Evolutionary conservation across 345 rosid species (phyloP).

Genomic region (Crucihimalaya himalaica): DNA sequence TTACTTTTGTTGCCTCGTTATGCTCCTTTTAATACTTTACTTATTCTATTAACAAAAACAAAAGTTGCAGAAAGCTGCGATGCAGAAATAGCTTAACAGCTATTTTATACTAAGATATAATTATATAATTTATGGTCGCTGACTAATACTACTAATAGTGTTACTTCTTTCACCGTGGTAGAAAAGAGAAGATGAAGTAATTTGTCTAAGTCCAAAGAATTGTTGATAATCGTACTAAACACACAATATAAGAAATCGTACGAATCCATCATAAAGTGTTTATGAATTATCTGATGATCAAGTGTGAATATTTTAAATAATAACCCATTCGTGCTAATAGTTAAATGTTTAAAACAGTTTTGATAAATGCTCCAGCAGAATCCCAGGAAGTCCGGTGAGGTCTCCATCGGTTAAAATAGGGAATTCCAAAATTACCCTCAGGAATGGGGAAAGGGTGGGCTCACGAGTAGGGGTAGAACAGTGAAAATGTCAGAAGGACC

Average conservation of each 20-base stretch:
- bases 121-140: not conserved
- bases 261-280: not conserved
- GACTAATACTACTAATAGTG: not conserved
- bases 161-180: slow-evolving; percentile 4
- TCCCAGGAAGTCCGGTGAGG: slow-evolving; percentile 38
- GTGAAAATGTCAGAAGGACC: slow-evolving; percentile 36
- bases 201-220: not conserved
- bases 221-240: slow-evolving; percentile 15
- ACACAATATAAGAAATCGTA: not conserved
- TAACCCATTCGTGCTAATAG: slow-evolving; percentile 38
- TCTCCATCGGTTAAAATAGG: not conserved
- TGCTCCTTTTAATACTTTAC: slow-evolving; percentile 30
- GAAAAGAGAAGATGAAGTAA: not conserved
- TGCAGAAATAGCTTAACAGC: slow-evolving; percentile 26
- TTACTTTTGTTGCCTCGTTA: slow-evolving; percentile 45
- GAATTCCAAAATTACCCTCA: slow-evolving; percentile 21
- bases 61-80: slow-evolving; percentile 42
- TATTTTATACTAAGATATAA: slow-evolving; percentile 2
- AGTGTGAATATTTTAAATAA: not conserved
- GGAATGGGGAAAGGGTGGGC: not conserved
- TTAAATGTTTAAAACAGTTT: not conserved
- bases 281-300: slow-evolving; percentile 27
- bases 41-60: not conserved
- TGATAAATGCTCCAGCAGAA: slow-evolving; percentile 36
- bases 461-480: slow-evolving; percentile 39